Evolutionary conservation across 1,284 basidiomycete genomes (phyloP).

Genomic region (Phlebopus sp.): DNA sequence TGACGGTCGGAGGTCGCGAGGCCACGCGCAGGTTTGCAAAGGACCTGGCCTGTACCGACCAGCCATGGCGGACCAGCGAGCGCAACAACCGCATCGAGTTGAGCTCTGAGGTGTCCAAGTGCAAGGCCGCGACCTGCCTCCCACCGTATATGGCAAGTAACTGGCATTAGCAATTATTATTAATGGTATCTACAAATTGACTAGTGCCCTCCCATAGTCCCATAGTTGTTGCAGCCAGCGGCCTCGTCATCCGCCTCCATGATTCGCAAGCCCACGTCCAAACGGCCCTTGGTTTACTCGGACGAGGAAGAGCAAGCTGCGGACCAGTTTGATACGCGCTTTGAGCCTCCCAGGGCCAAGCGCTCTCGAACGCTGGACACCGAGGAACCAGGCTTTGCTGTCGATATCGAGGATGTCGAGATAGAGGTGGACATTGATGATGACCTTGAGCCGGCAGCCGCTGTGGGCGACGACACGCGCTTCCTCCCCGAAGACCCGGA

Average conservation of each 20-base stretch:
- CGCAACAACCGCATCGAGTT: constrained; percentile 17
- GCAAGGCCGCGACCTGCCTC: too few relatives aligned
- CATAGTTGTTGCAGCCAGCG: constrained; percentile 13
- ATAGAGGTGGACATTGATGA: constrained; percentile 25
- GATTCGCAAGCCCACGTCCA: constrained; percentile 20
- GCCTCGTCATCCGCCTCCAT: constrained; percentile 7
- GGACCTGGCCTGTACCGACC: constrained; percentile 10
- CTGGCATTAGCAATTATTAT: too few relatives aligned
- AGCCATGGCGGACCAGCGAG: constrained; percentile 5
- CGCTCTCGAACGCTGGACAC: constrained; percentile 27
- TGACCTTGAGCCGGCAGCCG: constrained; percentile 6
- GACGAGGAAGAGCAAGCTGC: constrained; percentile 21
- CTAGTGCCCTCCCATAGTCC: too few relatives aligned
- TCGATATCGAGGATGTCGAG: constrained; percentile 11
- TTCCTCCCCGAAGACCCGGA: constrained; percentile 18
- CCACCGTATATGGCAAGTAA: too few relatives aligned
- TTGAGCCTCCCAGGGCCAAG: constrained; percentile 17
- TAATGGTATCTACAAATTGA: too few relatives aligned
- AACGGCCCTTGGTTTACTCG: constrained; percentile 28
- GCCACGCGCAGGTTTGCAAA: constrained; percentile 18
- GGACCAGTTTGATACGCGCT: neutral
- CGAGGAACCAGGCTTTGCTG: constrained; percentile 7
- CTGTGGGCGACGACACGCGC: constrained; percentile 16
- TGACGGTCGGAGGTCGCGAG: constrained; percentile 28
- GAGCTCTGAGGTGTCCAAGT: neutral